These are phyloP conservation scores for Stemphylium lycopersici DNA, from an alignment of 2,329 filamentous ascomycete species.

Conservation along the genomic window DNA sequence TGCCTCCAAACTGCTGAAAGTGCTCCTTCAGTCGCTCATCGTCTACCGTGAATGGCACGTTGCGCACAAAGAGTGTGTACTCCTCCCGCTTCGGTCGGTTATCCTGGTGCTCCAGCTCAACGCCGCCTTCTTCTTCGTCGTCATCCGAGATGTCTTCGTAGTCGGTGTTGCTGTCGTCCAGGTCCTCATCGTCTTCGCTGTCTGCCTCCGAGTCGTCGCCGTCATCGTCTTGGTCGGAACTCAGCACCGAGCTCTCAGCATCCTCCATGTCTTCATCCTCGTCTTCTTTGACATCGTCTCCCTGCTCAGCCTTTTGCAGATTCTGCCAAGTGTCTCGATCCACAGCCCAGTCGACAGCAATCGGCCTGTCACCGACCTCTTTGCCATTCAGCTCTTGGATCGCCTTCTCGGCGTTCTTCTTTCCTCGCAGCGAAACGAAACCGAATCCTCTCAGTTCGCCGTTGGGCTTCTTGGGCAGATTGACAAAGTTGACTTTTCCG, in stretches of 20 bases:
- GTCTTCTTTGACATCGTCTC: slow-evolving; percentile 48
- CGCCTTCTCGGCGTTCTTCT: slow-evolving; percentile 89
- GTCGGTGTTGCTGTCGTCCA: slow-evolving; percentile 52
- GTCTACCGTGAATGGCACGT: slow-evolving; percentile 86
- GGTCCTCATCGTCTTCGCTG: slow-evolving; percentile 42
- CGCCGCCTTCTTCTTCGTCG: slow-evolving; percentile 53
- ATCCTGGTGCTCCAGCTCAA: slow-evolving; percentile 32
- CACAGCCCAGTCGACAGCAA: slow-evolving; percentile 97
- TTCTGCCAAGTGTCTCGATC: slow-evolving; percentile 86
- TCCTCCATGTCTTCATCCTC: slow-evolving; percentile 48
- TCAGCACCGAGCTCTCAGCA: slow-evolving; percentile 46
- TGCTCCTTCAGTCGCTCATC: slow-evolving; percentile 84
- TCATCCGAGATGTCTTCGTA: slow-evolving; percentile 43
- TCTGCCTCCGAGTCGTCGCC: slow-evolving; percentile 45
- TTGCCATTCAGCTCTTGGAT: slow-evolving; percentile 87
- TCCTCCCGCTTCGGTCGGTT: slow-evolving; percentile 63
- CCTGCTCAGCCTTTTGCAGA: slow-evolving; percentile 52
- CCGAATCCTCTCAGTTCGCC: slow-evolving; percentile 82
- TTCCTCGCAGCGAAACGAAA: slow-evolving; percentile 86
- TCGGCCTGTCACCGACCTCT: slow-evolving; percentile 80
- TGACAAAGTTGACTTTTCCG: slow-evolving; percentile 88
- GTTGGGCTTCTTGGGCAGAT: slow-evolving; percentile 77
- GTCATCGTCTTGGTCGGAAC: slow-evolving; percentile 48
- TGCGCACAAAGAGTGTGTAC: slow-evolving; percentile 88
- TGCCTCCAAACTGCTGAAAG: slow-evolving; percentile 84